phyloP scores from a whole-genome alignment of 495 filamentous ascomycete genomes.

The Lasiosphaeria miniovina region DNA sequence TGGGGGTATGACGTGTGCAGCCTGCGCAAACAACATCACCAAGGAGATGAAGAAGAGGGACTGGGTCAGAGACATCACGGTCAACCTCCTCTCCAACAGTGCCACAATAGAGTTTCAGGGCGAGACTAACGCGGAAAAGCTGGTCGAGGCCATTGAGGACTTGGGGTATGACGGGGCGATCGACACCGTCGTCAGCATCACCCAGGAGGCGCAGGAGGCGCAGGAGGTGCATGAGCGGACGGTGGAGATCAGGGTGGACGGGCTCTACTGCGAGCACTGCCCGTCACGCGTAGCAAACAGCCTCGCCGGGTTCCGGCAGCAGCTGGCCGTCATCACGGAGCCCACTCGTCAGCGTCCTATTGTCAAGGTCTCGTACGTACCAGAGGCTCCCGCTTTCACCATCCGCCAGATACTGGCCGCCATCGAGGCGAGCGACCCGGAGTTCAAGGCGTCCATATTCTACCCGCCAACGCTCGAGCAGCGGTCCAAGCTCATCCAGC shows the following conservation, averaged over 20 bases:
- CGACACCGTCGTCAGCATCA: slow-evolving; percentile 42
- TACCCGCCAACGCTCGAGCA: slow-evolving; percentile 86
- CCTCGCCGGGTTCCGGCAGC: slow-evolving; percentile 34
- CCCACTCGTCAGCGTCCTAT: slow-evolving; percentile 56
- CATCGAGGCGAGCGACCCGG: slow-evolving; percentile 61
- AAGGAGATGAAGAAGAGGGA: slow-evolving; percentile 58
- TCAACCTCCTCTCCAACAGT: slow-evolving; percentile 74
- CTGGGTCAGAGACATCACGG: slow-evolving; percentile 60
- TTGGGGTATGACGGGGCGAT: slow-evolving; percentile 73
- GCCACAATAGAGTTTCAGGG: slow-evolving; percentile 63
- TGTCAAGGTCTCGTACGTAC: slow-evolving; percentile 67
- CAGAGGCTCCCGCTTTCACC: slow-evolving; percentile 66
- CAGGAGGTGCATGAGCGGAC: slow-evolving; percentile 45
- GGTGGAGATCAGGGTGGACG: slow-evolving; percentile 66
- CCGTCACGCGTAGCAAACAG: slow-evolving; percentile 56
- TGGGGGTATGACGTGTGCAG: slow-evolving; percentile 80
- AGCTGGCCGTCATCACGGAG: slow-evolving; percentile 46
- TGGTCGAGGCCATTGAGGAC: slow-evolving; percentile 72
- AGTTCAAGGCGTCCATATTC: slow-evolving; percentile 66
- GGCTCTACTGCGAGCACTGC: slow-evolving; percentile 88
- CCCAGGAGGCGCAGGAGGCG: slow-evolving; percentile 23
- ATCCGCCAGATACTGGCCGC: slow-evolving; percentile 68
- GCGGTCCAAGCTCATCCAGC: slow-evolving; percentile 67
- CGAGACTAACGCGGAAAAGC: slow-evolving; percentile 46
- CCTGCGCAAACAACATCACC: slow-evolving; percentile 67